phyloP scores from a whole-genome alignment of 164 flowering plant species.

The Brasenia schreberi region DNA sequence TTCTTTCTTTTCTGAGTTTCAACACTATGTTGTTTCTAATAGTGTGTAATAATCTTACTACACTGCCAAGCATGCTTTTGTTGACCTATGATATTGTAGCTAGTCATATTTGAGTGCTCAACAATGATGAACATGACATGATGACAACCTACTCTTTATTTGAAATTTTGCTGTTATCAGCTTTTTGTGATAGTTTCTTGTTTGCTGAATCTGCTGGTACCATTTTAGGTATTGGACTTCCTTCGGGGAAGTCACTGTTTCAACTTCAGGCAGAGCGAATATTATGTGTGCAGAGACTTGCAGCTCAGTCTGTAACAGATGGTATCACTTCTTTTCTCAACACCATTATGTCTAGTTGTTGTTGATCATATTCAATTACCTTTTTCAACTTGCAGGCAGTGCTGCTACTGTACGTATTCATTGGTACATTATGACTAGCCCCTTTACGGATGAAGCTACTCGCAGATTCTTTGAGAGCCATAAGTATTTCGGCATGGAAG shows the following conservation, averaged over 20 bases:
- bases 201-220: not conserved
- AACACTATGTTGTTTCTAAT: no score
- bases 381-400: constrained; percentile 27
- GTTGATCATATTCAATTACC: not conserved
- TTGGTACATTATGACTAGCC: constrained; percentile 99
- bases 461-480: constrained; percentile 80
- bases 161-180: not conserved
- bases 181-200: not conserved
- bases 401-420: constrained; percentile 47
- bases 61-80: no score
- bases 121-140: not conserved
- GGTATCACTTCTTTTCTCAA: constrained; percentile 26
- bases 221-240: constrained; percentile 77
- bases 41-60: no score
- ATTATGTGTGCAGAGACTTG: constrained; percentile 74
- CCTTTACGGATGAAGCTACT: constrained; percentile 87
- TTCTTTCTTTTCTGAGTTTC: no score
- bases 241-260: constrained; percentile 96
- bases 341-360: not conserved
- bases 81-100: not conserved
- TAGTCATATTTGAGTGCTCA: not conserved
- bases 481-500: constrained; percentile 85
- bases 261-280: constrained; percentile 97
- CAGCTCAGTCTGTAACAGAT: constrained; percentile 59
- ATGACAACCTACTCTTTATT: not conserved